Conservation (phyloP, 2,329 filamentous ascomycete species). For the Cordyceps militaris region DNA sequence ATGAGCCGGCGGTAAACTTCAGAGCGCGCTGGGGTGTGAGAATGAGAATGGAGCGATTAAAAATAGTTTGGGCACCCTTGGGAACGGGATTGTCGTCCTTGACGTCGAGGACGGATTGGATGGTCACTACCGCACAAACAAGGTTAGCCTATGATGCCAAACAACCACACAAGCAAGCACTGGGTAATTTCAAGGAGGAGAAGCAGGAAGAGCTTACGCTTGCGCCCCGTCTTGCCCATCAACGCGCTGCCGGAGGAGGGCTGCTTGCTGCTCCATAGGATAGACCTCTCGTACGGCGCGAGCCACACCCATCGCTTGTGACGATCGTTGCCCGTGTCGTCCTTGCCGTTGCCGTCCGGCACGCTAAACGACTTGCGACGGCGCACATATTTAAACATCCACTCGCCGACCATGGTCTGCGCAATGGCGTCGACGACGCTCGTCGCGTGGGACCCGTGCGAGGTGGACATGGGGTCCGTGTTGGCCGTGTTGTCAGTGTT, state of each 20-base stretch:
- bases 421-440: conserved; percentile 94
- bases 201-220: conserved; percentile 57
- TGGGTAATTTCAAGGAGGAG: conserved; percentile 16
- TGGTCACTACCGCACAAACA: conserved; percentile 57
- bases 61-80: conserved; percentile 54
- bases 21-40: conserved; percentile 86
- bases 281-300: conserved; percentile 88
- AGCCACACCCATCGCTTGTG: conserved; percentile 99
- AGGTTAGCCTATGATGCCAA: conserved; percentile 25
- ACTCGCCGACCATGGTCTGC: conserved; percentile 96
- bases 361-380: conserved; percentile 87
- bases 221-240: conserved; percentile 89
- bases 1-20: conserved; percentile 81
- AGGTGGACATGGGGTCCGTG: conserved; percentile 37
- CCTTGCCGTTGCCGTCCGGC: conserved; percentile 56
- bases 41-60: conserved; percentile 92
- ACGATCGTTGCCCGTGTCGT: conserved; percentile 67
- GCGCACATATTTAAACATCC: conserved; percentile 89
- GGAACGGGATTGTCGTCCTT: conserved; percentile 87
- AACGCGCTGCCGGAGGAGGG: conserved; percentile 80
- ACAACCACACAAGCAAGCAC: conserved; percentile 13
- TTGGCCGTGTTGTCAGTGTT: conserved; percentile 47
- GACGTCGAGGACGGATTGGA: conserved; percentile 95
- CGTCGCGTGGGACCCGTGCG: conserved; percentile 57
- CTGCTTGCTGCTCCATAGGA: conserved; percentile 98